Evolutionary conservation across 495 filamentous ascomycete species (phyloP).

Genomic region (Trichoderma erinaceum): DNA sequence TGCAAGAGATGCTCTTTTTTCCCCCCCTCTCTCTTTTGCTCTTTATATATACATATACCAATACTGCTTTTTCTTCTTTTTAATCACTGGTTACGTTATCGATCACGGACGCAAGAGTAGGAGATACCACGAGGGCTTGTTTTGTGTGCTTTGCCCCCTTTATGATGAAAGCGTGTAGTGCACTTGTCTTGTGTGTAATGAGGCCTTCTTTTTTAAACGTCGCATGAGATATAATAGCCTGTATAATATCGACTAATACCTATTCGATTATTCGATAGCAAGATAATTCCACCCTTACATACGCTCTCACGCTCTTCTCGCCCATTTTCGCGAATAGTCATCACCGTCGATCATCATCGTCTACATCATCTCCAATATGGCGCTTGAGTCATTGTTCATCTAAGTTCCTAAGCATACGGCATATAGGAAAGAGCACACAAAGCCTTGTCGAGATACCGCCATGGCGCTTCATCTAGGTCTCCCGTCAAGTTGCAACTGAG

Average conservation of each 20-base stretch:
- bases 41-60: not conserved
- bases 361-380: not conserved
- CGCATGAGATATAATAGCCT: not conserved
- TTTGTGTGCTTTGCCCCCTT: not conserved
- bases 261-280: slow-evolving; percentile 5
- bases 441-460: not conserved
- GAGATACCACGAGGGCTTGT: slow-evolving; percentile 5
- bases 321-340: not conserved
- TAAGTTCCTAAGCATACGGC: too few relatives aligned
- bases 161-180: not conserved
- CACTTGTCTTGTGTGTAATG: not conserved
- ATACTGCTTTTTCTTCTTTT: not conserved
- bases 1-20: not conserved
- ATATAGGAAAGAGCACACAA: not conserved
- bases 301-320: not conserved
- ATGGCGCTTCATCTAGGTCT: not conserved
- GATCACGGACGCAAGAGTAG: slow-evolving; percentile 6
- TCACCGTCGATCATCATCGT: not conserved
- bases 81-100: not conserved
- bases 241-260: not conserved
- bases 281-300: not conserved
- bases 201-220: not conserved
- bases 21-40: not conserved
- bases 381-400: not conserved
- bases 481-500: slow-evolving; percentile 43